Conservation (phyloP, 257 asterid species). For the Solanum lycopersicoides region DNA sequence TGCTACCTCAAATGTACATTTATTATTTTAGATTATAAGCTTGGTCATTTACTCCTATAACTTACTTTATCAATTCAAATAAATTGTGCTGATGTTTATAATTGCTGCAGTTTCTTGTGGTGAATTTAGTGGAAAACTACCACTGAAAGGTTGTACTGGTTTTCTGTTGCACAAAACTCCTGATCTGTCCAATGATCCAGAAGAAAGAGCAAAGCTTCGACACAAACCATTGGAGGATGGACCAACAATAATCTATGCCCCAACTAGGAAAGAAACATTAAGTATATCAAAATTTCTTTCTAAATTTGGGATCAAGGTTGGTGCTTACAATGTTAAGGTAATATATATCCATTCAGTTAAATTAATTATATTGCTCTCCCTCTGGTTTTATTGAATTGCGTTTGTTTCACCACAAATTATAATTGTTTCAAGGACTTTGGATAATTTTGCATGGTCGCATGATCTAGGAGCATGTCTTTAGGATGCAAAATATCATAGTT, state of each 20-base stretch:
- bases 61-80: not conserved
- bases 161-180: slow-evolving; percentile 8
- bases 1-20: not conserved
- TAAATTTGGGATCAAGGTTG: slow-evolving; percentile 54
- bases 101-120: slow-evolving; percentile 56
- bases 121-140: slow-evolving; percentile 41
- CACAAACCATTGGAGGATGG: slow-evolving; percentile 35
- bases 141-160: slow-evolving; percentile 6
- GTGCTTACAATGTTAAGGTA: slow-evolving; percentile 81
- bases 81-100: not conserved
- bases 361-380: not conserved
- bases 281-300: slow-evolving; percentile 51
- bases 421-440: not conserved
- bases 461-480: not conserved
- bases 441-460: not conserved
- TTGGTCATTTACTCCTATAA: not conserved
- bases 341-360: not conserved
- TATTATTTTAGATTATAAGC: not conserved
- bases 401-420: not conserved
- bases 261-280: slow-evolving; percentile 68
- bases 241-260: slow-evolving; percentile 60
- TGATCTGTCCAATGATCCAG: slow-evolving; percentile 19
- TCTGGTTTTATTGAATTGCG: not conserved
- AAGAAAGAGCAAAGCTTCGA: slow-evolving; percentile 20
- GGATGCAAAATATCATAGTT: not conserved